Evolutionary conservation across 2,329 filamentous ascomycete genomes (phyloP), one percentile per base, ranked within the genome.

Genomic region (Cladorrhinum sp.): DNA sequence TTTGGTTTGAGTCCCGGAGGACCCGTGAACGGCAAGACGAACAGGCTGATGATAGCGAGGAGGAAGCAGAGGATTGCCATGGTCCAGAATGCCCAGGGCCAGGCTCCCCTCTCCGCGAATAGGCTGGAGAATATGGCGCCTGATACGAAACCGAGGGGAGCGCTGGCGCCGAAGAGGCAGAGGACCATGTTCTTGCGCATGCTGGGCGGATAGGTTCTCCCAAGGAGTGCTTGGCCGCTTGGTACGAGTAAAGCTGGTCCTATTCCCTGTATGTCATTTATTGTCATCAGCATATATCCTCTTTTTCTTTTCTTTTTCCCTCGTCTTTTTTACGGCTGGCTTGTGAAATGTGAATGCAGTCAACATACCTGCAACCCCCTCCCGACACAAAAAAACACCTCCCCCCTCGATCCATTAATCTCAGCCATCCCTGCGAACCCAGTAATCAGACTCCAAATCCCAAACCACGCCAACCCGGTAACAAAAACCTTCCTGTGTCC

Each of bases 191-290:
- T 79, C 70, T 88, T 88, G 60, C 79, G 77, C 56, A 72, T 75
- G 0, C 86, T 85, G 0, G 82, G 82, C 0, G 77, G 73, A 64
- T 87, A 89, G 0, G 81, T 78, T 0, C 76, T 75, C 1, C 85
- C 86, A 0, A 90, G 71, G 12, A 91, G 76, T 2, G 85, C 86
- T 22, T 90, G 72, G 0, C 78, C 85, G 63, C 88, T 90, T 0
- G 88, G 87, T 23, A 90, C 74, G 10, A 81, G 74, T 32, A 90
- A 76, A 0, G 86, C 85, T 0, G 85, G 83, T 0, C 87, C 88
- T 18, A 87, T 79, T 20, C 69, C 58, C 49, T 58, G 10, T 29
- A 29, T 29, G 25, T 22, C 13, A 41, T 23, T 23, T 12, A n/a
- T n/a, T 23, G 36, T 20, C 23, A 55, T 23, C 20, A 41, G 36